Base-by-base conservation (phyloP, 2,329 filamentous ascomycete genomes). In the Ophiocordyceps camponoti-rufipedis region DNA sequence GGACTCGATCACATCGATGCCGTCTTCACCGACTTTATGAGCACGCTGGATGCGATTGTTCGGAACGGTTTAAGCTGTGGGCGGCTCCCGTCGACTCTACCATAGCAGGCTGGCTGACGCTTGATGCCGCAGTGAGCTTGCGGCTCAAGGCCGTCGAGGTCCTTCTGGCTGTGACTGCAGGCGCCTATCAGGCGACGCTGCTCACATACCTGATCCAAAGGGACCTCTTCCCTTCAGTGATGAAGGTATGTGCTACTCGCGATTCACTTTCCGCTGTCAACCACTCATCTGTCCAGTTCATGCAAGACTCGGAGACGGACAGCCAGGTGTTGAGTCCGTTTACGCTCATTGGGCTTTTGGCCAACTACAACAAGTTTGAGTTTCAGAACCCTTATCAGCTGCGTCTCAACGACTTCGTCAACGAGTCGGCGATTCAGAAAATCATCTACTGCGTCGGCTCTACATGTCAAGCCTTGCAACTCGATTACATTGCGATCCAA, bases 291-390 rank as follows among this genome's bases (percentile, higher is more conserved):
- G 18, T 18, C 0, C 52, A 87, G 84, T 84, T 87, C 58, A 77
- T 93, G 48, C 82, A 91, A 66, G 85, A 94, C 52, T 74, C 80
- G 41, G 79, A 86, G 49, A 71, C 72, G 23, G 69, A 75, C 32
- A 65, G 70, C 16, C 70, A 72, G 55, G 76, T 75, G 47, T 74
- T 85, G 41, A 75, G 84, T 48, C 82, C 89, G 0, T 87, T 95
- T 52, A 76, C 82, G 13, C 73, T 96, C 10, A 71, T 95, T 18
- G 89, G 89, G 12, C 71, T 96, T 4, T 69, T 98, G 45, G 84
- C 85, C 51, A 98, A 96, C 64, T 96, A 96, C 72, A 96, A 98
- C 72, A 98, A 96, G 62, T 98, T 98, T 57, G 91, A 98, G 62
- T 89, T 93, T 47, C 88, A 94, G 59, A 98, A 98, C 54, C 89